phyloP scores from a whole-genome alignment of 768 basidiomycete species.

The Auriscalpium vulgare region DNA sequence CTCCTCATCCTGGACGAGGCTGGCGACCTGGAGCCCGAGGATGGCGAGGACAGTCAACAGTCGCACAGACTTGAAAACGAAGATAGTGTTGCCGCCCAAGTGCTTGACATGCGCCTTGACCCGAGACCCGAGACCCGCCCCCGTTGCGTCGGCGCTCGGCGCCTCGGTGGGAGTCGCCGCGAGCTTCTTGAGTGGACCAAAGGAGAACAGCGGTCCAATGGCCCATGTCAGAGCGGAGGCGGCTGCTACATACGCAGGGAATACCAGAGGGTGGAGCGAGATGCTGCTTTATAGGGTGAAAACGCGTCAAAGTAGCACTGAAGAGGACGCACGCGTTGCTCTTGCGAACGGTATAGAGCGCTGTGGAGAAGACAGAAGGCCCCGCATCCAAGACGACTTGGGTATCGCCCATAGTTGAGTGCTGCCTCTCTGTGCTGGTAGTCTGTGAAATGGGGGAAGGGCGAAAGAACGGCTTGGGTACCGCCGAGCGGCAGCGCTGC shows the following conservation, averaged over 20 bases:
- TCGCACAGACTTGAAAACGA: constrained; percentile 38
- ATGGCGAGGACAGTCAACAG: constrained; percentile 37
- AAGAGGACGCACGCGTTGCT: no score
- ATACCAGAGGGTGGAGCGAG: neutral
- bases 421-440: no score
- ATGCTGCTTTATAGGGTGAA: neutral
- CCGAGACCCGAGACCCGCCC: constrained; percentile 6
- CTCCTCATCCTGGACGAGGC: constrained; percentile 29
- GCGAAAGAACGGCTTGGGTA: no score
- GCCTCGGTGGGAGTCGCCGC: neutral
- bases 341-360: no score
- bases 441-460: no score
- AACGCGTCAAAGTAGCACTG: no score
- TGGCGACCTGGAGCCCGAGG: constrained; percentile 40
- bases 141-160: neutral
- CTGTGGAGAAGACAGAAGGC: no score
- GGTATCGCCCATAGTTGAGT: neutral
- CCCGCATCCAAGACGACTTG: neutral
- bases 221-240: neutral
- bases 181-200: neutral
- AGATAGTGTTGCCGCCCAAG: constrained; percentile 41
- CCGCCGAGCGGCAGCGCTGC: no score
- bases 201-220: neutral
- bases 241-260: neutral
- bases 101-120: constrained; percentile 26